Percentiles rank a stretch among this genome's conserved stretches.
phyloP scores from a whole-genome alignment of 1,284 basidiomycete genomes.

The Tylopilus orsonianus region DNA sequence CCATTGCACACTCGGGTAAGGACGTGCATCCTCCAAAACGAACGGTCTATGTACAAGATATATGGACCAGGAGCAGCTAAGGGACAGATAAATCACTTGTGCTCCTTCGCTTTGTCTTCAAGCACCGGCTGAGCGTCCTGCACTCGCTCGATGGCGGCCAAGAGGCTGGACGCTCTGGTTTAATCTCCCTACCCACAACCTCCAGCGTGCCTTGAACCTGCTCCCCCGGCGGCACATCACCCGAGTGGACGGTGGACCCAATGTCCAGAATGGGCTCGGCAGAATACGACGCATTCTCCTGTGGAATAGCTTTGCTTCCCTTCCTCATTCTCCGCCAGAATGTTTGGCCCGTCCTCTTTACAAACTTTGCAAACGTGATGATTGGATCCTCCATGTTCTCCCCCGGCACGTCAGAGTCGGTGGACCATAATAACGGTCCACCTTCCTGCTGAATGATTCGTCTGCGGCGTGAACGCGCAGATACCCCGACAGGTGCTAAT shows the following conservation, averaged over 20 bases:
- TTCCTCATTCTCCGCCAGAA: conserved; percentile 40
- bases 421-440: conserved; percentile 25
- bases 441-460: conserved; percentile 14
- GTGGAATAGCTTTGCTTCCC: conserved; percentile 19
- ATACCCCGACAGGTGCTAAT: conserved; percentile 59
- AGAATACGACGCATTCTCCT: conserved; percentile 13
- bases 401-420: conserved; percentile 27
- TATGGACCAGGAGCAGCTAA: background rate
- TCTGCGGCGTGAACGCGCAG: conserved; percentile 50
- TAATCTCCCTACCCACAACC: conserved; percentile 7
- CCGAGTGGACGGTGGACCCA: conserved; percentile 6
- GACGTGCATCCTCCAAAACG: background rate
- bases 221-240: conserved; percentile 5
- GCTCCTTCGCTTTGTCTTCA: conserved; percentile 21
- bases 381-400: conserved; percentile 43
- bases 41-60: background rate
- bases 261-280: conserved; percentile 30
- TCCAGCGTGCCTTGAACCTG: background rate
- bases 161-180: conserved; percentile 19
- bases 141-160: conserved; percentile 29
- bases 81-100: conserved; percentile 23
- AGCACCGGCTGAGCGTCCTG: conserved; percentile 17
- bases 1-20: background rate
- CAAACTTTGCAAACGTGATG: conserved; percentile 43
- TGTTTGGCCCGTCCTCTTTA: conserved; percentile 45